Percentiles rank a stretch among this genome's conserved stretches.
Conservation (phyloP, 805 yeast species). For the Spathaspora arborariae region DNA sequence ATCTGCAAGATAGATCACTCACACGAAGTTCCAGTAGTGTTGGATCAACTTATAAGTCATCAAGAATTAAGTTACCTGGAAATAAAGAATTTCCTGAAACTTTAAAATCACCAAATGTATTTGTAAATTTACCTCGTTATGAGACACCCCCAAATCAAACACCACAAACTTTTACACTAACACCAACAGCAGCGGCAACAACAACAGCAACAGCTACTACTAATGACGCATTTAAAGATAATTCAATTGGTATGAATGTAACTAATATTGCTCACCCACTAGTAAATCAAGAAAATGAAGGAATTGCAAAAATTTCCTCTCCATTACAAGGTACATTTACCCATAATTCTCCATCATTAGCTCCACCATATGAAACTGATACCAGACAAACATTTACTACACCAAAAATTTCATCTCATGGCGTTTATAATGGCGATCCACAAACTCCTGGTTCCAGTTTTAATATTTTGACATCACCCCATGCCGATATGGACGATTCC, state of each 20-base stretch:
- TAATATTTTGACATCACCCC: conserved; percentile 20
- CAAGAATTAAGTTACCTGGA: conserved; percentile 8
- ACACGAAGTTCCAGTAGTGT: conserved; percentile 9
- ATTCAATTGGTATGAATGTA: conserved; percentile 3
- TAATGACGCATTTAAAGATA: conserved; percentile 11
- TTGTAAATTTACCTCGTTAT: background rate
- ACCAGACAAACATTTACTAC: conserved; percentile 6
- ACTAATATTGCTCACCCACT: conserved; percentile 3
- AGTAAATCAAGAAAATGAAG: conserved; percentile 5
- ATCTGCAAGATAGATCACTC: background rate
- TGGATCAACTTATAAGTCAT: conserved; percentile 7
- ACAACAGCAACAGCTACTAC: background rate
- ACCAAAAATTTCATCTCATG: conserved; percentile 3
- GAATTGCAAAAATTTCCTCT: conserved; percentile 12
- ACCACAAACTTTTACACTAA: background rate
- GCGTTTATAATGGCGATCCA: conserved; percentile 3
- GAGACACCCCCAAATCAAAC: conserved; percentile 4
- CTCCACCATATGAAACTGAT: conserved; percentile 7
- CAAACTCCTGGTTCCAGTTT: conserved; percentile 25
- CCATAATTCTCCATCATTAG: conserved; percentile 5
- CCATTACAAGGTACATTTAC: conserved; percentile 10
- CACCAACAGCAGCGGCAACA: background rate
- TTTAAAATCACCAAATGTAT: background rate
- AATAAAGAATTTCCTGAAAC: background rate
- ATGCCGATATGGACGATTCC: conserved; percentile 36